These are phyloP conservation scores for Begonia peltatifolia DNA, from an alignment of 306 rosid genomes.

Conservation along the genomic window DNA sequence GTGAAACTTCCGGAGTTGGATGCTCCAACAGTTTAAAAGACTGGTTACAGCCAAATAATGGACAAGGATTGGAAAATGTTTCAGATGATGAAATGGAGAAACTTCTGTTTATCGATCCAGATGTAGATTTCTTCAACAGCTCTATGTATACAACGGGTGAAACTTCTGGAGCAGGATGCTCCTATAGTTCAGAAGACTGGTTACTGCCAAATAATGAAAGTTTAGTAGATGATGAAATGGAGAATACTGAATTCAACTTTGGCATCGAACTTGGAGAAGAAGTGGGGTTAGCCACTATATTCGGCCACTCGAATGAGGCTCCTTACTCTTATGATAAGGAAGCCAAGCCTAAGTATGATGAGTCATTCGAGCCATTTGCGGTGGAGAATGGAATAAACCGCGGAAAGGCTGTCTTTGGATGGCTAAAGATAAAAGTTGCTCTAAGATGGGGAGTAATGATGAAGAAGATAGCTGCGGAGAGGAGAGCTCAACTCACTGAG, in stretches of 20 bases:
- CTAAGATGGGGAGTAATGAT: conserved; percentile 84
- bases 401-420: conserved; percentile 76
- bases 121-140: too few relatives aligned
- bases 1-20: conserved; percentile 9
- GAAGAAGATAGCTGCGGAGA: conserved; percentile 62
- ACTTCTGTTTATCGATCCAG: too few relatives aligned
- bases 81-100: conserved; percentile 77
- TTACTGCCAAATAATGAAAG: conserved; percentile 41
- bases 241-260: conserved; percentile 28
- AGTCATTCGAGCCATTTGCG: conserved; percentile 29
- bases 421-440: conserved; percentile 91
- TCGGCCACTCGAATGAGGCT: conserved; percentile 31
- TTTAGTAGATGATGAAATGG: conserved; percentile 82
- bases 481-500: conserved; percentile 78
- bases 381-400: conserved; percentile 39
- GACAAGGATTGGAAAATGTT: conserved; percentile 38
- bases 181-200: conserved; percentile 48
- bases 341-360: conserved; percentile 39
- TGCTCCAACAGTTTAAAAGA: conserved; percentile 34
- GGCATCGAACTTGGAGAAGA: conserved; percentile 24
- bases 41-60: conserved; percentile 48
- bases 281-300: background rate
- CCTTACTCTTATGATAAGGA: background rate
- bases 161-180: conserved; percentile 13
- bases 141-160: conserved; percentile 20